phyloP scores from a whole-genome alignment of 305 asterid species.

The Fraxinus velutina region DNA sequence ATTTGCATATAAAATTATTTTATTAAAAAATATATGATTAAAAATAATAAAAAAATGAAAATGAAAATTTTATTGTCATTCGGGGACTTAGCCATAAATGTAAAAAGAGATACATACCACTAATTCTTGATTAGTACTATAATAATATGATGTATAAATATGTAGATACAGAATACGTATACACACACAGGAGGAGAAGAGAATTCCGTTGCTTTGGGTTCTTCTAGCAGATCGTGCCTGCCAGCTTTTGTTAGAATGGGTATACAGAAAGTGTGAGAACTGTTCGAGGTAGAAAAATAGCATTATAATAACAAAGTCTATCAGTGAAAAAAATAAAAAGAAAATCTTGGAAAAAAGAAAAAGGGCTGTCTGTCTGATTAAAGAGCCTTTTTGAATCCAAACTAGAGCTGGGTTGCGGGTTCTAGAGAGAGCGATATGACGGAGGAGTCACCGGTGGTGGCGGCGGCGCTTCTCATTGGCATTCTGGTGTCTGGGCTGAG shows the following conservation, averaged over 20 bases:
- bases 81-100: neutral
- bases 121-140: neutral
- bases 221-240: slow-evolving; percentile 80
- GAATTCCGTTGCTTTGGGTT: slow-evolving; percentile 75
- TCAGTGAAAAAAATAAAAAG: neutral
- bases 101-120: neutral
- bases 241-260: slow-evolving; percentile 70
- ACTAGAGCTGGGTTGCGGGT: slow-evolving; percentile 17
- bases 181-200: neutral
- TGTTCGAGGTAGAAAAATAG: slow-evolving; percentile 34
- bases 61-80: too few species aligned
- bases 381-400: slow-evolving; percentile 31
- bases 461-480: slow-evolving; percentile 56
- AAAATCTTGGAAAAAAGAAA: slow-evolving; percentile 2
- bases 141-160: neutral
- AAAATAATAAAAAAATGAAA: too few species aligned
- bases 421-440: slow-evolving; percentile 23
- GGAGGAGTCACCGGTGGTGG: slow-evolving; percentile 43
- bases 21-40: too few species aligned
- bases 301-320: slow-evolving; percentile 12
- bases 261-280: slow-evolving; percentile 34
- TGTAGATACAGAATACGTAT: neutral
- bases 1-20: too few species aligned
- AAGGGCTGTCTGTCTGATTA: slow-evolving; percentile 28
- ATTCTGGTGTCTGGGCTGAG: slow-evolving; percentile 34